Percentiles rank a stretch among this genome's conserved stretches.
phyloP scores from a whole-genome alignment of 2,329 filamentous ascomycete genomes.

The Zymoseptoria ardabiliae region DNA sequence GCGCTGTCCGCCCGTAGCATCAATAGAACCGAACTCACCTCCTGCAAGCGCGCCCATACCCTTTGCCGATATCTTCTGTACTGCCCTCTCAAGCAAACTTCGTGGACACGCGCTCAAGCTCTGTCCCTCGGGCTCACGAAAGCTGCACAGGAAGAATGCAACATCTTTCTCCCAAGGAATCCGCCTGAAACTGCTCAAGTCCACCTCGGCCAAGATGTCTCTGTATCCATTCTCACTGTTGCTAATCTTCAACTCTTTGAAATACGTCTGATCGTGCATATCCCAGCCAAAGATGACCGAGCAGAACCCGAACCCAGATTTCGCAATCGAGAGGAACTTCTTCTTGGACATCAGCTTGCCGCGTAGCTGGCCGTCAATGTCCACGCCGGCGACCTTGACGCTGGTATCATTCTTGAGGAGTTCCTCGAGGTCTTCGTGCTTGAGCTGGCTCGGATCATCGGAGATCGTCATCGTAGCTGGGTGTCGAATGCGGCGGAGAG shows the following conservation, averaged over 20 bases:
- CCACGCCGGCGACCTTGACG: constrained; percentile 81
- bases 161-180: constrained; percentile 88
- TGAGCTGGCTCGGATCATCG: constrained; percentile 41
- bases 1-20: neutral
- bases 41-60: constrained; percentile 85
- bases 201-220: constrained; percentile 75
- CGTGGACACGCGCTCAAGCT: constrained; percentile 73
- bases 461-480: constrained; percentile 26
- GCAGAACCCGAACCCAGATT: constrained; percentile 83
- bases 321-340: constrained; percentile 80
- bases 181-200: constrained; percentile 67
- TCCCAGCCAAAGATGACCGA: constrained; percentile 95
- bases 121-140: constrained; percentile 67
- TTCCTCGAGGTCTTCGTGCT: constrained; percentile 55
- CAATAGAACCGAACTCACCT: constrained; percentile 48
- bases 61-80: constrained; percentile 58
- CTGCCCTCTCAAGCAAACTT: constrained; percentile 61
- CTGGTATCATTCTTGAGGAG: constrained; percentile 64
- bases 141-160: constrained; percentile 78
- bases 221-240: constrained; percentile 87
- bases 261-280: constrained; percentile 90
- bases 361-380: constrained; percentile 79
- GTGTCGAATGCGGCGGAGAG: neutral
- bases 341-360: constrained; percentile 89
- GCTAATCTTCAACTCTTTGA: constrained; percentile 75